phyloP scores from a whole-genome alignment of 2,329 filamentous ascomycete species.

The Hypoxylon sp. region DNA sequence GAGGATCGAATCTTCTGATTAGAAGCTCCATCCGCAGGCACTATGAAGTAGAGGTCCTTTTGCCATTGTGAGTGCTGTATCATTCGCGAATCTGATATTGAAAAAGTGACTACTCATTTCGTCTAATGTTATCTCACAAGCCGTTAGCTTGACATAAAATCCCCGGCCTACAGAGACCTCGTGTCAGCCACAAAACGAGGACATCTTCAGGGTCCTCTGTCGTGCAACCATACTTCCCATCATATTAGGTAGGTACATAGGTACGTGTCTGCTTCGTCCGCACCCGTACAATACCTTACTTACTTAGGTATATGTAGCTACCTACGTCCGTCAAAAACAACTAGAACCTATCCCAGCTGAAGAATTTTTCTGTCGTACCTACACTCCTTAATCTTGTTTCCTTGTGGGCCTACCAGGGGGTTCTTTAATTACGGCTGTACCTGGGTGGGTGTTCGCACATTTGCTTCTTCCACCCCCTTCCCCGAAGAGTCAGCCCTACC shows the following conservation, averaged over 20 bases:
- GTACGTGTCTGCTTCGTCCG: too few species aligned
- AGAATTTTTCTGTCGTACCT: background rate
- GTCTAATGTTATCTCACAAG: background rate
- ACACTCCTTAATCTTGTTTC: background rate
- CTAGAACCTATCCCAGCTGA: background rate
- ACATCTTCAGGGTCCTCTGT: slow-evolving; percentile 29
- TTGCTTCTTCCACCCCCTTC: slow-evolving; percentile 16
- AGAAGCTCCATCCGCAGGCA: background rate
- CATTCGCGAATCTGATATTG: background rate
- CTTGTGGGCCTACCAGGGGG: background rate
- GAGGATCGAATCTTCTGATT: background rate
- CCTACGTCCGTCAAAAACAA: background rate
- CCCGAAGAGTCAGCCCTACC: slow-evolving; percentile 43
- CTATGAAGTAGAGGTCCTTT: background rate
- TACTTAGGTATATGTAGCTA: too few species aligned
- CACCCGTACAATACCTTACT: too few species aligned
- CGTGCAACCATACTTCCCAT: too few species aligned
- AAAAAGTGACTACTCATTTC: background rate
- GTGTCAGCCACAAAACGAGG: slow-evolving; percentile 14
- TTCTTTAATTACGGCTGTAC: background rate
- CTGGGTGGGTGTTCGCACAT: slow-evolving; percentile 19
- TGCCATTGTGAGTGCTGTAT: background rate
- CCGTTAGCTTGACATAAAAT: slow-evolving; percentile 6
- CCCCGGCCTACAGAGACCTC: background rate
- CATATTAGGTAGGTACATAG: too few species aligned